A percentile compares a stretch with the other conserved stretches of the same genome.
Conservation (phyloP, 2,329 filamentous ascomycete species). For the Xylariaceae sp. region DNA sequence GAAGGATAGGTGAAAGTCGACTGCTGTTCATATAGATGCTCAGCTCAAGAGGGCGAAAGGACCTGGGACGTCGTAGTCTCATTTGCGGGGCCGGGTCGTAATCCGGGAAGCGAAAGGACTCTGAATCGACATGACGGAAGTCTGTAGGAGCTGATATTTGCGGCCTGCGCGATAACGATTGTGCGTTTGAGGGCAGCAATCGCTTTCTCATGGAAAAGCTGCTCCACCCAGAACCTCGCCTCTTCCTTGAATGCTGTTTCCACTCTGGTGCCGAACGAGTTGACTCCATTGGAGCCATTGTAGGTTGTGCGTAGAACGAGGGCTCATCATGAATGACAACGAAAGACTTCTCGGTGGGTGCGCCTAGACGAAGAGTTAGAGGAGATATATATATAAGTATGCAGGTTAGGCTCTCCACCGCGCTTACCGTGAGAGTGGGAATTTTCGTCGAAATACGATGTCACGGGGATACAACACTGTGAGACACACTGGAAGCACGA, state of each 20-base stretch:
- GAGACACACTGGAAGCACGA: conserved; percentile 45
- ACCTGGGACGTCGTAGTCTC: conserved; percentile 28
- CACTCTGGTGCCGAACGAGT: conserved; percentile 23
- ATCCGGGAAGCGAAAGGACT: conserved; percentile 26
- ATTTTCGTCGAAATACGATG: conserved; percentile 35
- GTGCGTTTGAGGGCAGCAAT: conserved; percentile 35
- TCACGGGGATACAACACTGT: conserved; percentile 40
- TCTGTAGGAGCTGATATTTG: conserved; percentile 56
- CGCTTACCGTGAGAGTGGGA: conserved; percentile 33
- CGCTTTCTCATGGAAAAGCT: conserved; percentile 43
- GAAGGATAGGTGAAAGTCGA: conserved; percentile 51
- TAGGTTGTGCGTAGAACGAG: conserved; percentile 30
- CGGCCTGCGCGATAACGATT: conserved; percentile 44
- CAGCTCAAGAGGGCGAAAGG: conserved; percentile 53
- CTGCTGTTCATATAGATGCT: conserved; percentile 46
- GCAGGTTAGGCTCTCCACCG: conserved; percentile 11
- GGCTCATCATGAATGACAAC: conserved; percentile 35
- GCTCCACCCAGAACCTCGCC: conserved; percentile 35
- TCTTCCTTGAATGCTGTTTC: conserved; percentile 32
- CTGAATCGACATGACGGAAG: conserved; percentile 53
- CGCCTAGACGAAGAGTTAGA: conserved; percentile 19
- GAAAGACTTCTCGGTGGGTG: conserved; percentile 31
- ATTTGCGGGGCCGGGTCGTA: conserved; percentile 16
- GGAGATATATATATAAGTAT: conserved; percentile 6
- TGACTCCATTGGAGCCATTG: conserved; percentile 20